Conservation (phyloP, 495 filamentous ascomycete species). For the Podospora australis region DNA sequence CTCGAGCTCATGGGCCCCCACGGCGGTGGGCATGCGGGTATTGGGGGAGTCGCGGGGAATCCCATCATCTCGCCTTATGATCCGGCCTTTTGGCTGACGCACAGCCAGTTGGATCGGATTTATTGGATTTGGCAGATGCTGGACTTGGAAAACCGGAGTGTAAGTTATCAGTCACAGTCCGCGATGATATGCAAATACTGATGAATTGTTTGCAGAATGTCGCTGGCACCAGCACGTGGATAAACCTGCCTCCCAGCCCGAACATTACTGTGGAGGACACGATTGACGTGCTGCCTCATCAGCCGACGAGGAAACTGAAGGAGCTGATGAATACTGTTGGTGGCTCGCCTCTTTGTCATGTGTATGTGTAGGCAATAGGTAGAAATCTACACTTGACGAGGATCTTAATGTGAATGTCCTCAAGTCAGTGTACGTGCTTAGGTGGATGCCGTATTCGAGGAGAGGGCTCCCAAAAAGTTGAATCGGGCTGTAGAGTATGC, state of each 20-base stretch:
- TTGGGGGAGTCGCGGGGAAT: slow-evolving; percentile 40
- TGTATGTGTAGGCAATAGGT: slow-evolving; percentile 19
- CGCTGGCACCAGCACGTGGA: slow-evolving; percentile 27
- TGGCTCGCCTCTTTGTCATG: slow-evolving; percentile 20
- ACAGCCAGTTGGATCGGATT: slow-evolving; percentile 58
- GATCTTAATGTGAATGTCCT: too few relatives aligned
- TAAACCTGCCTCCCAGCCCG: slow-evolving; percentile 34
- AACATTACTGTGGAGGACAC: slow-evolving; percentile 29
- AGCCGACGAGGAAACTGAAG: slow-evolving; percentile 16
- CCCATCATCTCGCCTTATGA: slow-evolving; percentile 56
- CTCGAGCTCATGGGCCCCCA: slow-evolving; percentile 34
- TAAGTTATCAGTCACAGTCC: too few relatives aligned
- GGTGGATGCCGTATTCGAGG: too few relatives aligned
- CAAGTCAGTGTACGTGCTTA: too few relatives aligned
- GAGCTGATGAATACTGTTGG: slow-evolving; percentile 24
- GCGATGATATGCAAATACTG: too few relatives aligned
- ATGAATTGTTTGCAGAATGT: too few relatives aligned
- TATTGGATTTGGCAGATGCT: slow-evolving; percentile 68
- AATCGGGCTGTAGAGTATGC: too few relatives aligned
- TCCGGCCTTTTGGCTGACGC: slow-evolving; percentile 64
- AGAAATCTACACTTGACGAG: too few relatives aligned
- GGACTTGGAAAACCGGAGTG: slow-evolving; percentile 41
- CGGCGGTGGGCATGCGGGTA: slow-evolving; percentile 53
- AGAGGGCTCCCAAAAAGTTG: too few relatives aligned
- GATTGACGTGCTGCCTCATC: slow-evolving; percentile 17